Evolutionary conservation across 2,329 filamentous ascomycete species (phyloP).

Genomic region (Knufia petricola): DNA sequence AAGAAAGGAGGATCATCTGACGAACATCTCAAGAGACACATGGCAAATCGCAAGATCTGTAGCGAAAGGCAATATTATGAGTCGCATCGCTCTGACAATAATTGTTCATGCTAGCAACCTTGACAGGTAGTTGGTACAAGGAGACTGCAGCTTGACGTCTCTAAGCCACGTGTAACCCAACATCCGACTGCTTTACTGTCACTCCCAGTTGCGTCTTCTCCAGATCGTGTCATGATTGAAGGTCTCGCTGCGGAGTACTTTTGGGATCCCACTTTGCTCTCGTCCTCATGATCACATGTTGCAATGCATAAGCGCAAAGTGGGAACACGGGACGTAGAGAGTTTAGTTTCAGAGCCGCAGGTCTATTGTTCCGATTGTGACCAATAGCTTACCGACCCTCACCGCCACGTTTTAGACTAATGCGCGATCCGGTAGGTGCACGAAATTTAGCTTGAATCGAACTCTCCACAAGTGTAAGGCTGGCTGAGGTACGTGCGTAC

Average conservation of each 20-base stretch:
- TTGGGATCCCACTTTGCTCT: background rate
- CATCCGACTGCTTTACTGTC: too few species aligned
- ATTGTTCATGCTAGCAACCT: background rate
- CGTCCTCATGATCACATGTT: background rate
- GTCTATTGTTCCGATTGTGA: background rate
- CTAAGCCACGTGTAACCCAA: too few species aligned
- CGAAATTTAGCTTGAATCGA: background rate
- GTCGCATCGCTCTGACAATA: too few species aligned
- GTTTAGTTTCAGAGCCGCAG: too few species aligned
- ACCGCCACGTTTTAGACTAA: background rate
- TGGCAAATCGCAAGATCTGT: too few species aligned
- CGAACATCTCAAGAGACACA: too few species aligned
- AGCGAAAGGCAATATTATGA: too few species aligned
- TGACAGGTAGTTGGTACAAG: background rate
- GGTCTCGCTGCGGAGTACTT: background rate
- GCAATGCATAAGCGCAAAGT: background rate
- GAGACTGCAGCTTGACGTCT: background rate
- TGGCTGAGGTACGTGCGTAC: background rate
- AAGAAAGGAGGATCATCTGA: too few species aligned
- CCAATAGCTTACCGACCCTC: background rate
- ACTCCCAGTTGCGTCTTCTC: too few species aligned
- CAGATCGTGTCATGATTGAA: too few species aligned
- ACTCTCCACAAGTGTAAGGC: background rate
- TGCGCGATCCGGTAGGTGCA: constrained; percentile 1
- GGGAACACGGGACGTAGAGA: too few species aligned